Conservation (phyloP, 2,329 filamentous ascomycete species). For the Thelonectria blattea region DNA sequence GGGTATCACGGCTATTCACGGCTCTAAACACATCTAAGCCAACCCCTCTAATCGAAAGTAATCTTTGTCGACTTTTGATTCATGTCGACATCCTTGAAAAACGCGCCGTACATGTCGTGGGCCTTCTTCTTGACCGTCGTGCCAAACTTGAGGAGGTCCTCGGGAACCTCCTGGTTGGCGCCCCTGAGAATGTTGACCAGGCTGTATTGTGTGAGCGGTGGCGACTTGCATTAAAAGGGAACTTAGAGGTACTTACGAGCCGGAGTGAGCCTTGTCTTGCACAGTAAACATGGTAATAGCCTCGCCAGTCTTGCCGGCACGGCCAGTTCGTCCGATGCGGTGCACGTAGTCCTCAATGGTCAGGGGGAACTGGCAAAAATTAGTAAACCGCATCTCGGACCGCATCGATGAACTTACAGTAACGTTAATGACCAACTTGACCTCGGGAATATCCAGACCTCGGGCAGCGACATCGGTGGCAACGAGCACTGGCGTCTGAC, state of each 20-base stretch:
- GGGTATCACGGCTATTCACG: no score
- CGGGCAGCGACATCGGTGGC: slow-evolving; percentile 96
- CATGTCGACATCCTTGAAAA: slow-evolving; percentile 89
- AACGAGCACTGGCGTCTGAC: slow-evolving; percentile 81
- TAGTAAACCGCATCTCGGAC: slow-evolving; percentile 3
- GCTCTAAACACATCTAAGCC: no score
- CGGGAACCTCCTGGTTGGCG: slow-evolving; percentile 90
- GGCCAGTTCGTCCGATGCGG: slow-evolving; percentile 92
- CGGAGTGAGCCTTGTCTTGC: slow-evolving; percentile 89
- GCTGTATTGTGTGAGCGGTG: slow-evolving; percentile 50
- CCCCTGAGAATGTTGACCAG: slow-evolving; percentile 93
- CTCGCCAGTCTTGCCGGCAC: slow-evolving; percentile 86
- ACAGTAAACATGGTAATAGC: slow-evolving; percentile 96
- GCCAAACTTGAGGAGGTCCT: slow-evolving; percentile 91
- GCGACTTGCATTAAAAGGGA: neutral
- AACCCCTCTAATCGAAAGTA: slow-evolving; percentile 70
- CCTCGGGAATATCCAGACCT: slow-evolving; percentile 92
- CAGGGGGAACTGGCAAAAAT: slow-evolving; percentile 72
- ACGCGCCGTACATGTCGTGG: slow-evolving; percentile 92
- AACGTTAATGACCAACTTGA: slow-evolving; percentile 93
- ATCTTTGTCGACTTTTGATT: slow-evolving; percentile 90
- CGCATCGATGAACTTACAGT: slow-evolving; percentile 58
- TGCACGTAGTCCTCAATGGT: slow-evolving; percentile 98
- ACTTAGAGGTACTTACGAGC: slow-evolving; percentile 69
- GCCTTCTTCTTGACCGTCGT: slow-evolving; percentile 99